Base-by-base conservation (phyloP, 2,329 filamentous ascomycete species). In the Fusarium sp. region DNA sequence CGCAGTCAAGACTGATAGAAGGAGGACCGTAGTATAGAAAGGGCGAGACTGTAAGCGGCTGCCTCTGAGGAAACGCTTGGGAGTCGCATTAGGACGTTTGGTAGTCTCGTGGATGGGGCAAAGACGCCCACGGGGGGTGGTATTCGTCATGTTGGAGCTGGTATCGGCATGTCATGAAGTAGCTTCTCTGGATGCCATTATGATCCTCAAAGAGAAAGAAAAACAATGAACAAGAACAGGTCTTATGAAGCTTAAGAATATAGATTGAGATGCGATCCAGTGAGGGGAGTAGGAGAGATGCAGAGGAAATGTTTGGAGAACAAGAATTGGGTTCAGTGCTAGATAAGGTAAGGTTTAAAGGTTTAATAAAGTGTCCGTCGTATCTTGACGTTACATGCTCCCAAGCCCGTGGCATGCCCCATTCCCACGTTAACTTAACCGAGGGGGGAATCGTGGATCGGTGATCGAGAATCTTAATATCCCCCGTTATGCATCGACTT, bases 1-100 rank as follows among this genome's bases (percentile, higher is more conserved):
- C 38, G 84, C 81, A 22, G 85, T 82, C 58, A 89, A 79, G 12
- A 88, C 59, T 38, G 83, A 83, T 56, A 90, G 76, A 64, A 89
- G 75, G 39, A 87, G 78, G 38, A 87, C 77, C 17, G 86, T 86
- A 10, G 83, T 79, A 72, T 86, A 86, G 65, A 89, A 87, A 12
- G 87, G 88, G 66, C 87, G 84, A 55, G 83, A 81, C 79, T 82
- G 84, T 77, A 85, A 79, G 62, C 82, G 82, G 68, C 79, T 76
- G 69, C 82, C 82, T 74, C 81, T 80, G 55, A 72, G 35, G 48
- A 73, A 60, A 44, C 36, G 69, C 42, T 62, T 56, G 36, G 66
- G 39, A 26, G 36, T 58, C 63, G 68, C 36, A 33, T 68, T 45
- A 60, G 48, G 38, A 63, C 56, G 18, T 51, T 66, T 67, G 55